Evolutionary conservation across 208 protist genomes (phyloP), one percentile per base, ranked within the genome.

Genomic region (Leishmania braziliensis): DNA sequence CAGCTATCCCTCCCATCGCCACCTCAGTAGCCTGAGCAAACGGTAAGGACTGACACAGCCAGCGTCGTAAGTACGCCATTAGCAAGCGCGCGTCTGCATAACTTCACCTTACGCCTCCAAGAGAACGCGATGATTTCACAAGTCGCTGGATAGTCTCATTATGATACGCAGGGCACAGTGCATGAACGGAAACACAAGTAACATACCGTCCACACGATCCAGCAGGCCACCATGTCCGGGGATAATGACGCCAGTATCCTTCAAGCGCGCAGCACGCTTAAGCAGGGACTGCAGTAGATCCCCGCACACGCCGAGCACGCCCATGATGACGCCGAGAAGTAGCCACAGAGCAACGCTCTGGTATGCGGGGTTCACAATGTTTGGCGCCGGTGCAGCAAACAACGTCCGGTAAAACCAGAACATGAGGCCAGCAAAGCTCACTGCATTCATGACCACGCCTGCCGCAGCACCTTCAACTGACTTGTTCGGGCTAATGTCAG

Each of bases 161-260:
- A 94, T 79, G 51, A 83, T 66, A 56, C 74, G 78, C 62, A 94
- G 62, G 16, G 86, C 80, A 75, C 86, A 89, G 82, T 95, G 95
- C 83, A 95, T 91, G 36, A 95, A 82, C 5, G 91, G 92, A 79
- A 96, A 95, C 8, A 89, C 88, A 33, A 97, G 66, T 18, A 98
- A 86, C 76, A 96, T 83, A 39, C 95, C 95, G 75, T 98, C 95
- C 58, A 98, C 88, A 77, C 95, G 88, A 78, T 98, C 95, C n/a
- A 98, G 88, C 60, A 98, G 89, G 51, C 95, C 96, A 71, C 96
- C 95, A 78, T 98, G 95, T 5, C 94, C 96, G 48, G 94, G 95
- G 29, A 98, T 90, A 63, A 96, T 90, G 51, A 89, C 82, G 9
- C 95, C 95, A 9, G 92, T 84, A 70, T 98, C 96, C 83, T 98